phyloP scores from a whole-genome alignment of 768 basidiomycete species.

The Naganishia vishniacii region DNA sequence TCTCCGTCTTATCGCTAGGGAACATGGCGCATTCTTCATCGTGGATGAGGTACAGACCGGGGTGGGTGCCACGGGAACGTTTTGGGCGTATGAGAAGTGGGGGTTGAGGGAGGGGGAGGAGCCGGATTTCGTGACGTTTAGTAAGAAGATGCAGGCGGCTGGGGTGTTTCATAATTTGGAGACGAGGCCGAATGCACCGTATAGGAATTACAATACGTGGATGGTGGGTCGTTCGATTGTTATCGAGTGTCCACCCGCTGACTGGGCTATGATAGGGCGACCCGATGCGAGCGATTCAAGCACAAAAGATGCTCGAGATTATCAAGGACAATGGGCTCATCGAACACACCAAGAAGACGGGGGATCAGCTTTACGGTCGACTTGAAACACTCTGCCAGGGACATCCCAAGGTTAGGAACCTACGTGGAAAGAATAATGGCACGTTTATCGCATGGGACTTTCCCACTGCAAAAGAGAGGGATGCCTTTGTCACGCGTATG shows the following conservation, averaged over 20 bases:
- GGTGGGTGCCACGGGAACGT: constrained; percentile 51
- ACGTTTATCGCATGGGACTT: constrained; percentile 51
- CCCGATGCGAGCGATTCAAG: constrained; percentile 50
- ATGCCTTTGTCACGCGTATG: constrained; percentile 45
- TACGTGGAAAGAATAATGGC: constrained; percentile 47
- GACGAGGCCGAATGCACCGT: constrained; percentile 47
- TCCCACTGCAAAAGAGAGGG: constrained; percentile 35
- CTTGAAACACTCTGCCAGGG: constrained; percentile 31
- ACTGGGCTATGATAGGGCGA: no score
- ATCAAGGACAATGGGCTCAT: constrained; percentile 49
- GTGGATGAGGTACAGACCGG: constrained; percentile 52
- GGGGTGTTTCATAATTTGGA: constrained; percentile 50
- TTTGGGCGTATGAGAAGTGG: constrained; percentile 54
- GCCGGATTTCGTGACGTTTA: constrained; percentile 52
- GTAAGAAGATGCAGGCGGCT: constrained; percentile 51
- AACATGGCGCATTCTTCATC: constrained; percentile 51
- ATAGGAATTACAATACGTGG: constrained; percentile 49
- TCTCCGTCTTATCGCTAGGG: constrained; percentile 47
- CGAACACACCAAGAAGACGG: constrained; percentile 45
- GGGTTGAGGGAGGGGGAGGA: constrained; percentile 35
- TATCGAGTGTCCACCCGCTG: no score
- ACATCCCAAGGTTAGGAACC: constrained; percentile 34
- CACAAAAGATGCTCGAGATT: constrained; percentile 46
- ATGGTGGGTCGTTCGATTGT: constrained; percentile 28
- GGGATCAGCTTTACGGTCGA: constrained; percentile 35